These are phyloP conservation scores for Phlebiopsis flavidoalba DNA, from an alignment of 768 basidiomycete genomes.

Conservation along the genomic window DNA sequence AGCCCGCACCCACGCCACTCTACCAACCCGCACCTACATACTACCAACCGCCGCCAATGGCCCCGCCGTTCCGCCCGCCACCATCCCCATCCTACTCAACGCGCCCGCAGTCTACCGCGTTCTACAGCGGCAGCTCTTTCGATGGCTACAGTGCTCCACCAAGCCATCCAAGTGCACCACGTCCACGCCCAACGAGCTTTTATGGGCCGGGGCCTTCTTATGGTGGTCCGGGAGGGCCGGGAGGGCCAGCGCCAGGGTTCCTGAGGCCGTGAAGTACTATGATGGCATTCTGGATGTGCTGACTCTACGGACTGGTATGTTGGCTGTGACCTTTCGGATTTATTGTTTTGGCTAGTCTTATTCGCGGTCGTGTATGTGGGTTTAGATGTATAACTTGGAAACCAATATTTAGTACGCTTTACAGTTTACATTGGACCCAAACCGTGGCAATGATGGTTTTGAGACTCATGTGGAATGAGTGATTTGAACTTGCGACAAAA, in stretches of 20 bases:
- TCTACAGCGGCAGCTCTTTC: background rate
- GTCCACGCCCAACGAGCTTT: background rate
- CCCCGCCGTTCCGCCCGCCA: background rate
- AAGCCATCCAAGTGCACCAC: background rate
- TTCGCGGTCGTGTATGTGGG: too few relatives aligned
- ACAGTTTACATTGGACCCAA: too few relatives aligned
- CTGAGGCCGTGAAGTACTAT: background rate
- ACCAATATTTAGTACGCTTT: too few relatives aligned
- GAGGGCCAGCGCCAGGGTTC: background rate
- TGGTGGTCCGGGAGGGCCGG: background rate
- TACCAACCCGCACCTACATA: background rate
- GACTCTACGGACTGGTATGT: too few relatives aligned
- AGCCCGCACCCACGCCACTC: background rate
- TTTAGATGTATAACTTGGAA: too few relatives aligned
- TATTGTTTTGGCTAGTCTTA: too few relatives aligned
- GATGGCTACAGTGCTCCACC: background rate
- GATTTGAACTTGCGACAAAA: too few relatives aligned
- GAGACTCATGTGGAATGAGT: too few relatives aligned
- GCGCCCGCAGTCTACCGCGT: background rate
- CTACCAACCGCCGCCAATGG: background rate
- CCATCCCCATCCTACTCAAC: background rate
- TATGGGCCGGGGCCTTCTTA: background rate
- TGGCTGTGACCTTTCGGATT: too few relatives aligned
- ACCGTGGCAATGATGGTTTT: too few relatives aligned
- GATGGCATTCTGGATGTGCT: too few relatives aligned